Conservation (phyloP, 208 protist genomes). For the Wallacemonas sp. region DNA sequence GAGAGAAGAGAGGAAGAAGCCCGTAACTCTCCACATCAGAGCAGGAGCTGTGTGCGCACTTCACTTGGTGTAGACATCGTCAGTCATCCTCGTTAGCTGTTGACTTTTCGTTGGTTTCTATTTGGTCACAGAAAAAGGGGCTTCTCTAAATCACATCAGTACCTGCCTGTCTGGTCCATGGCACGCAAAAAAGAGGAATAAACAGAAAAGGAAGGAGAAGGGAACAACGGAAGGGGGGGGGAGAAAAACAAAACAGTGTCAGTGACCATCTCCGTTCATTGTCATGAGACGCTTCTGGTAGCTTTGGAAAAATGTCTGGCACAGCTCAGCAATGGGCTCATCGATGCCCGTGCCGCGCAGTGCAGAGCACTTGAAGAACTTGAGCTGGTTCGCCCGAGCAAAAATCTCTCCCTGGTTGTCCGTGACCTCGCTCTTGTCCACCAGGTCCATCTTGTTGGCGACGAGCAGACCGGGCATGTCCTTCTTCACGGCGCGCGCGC, state of each 20-base stretch:
- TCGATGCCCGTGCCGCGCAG: conserved; percentile 75
- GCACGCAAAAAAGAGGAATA: too few species aligned
- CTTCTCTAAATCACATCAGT: conserved; percentile 20
- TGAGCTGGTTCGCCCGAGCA: conserved; percentile 69
- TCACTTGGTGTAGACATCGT: too few species aligned
- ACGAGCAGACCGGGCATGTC: conserved; percentile 75
- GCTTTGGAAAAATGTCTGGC: conserved; percentile 55
- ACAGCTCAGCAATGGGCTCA: conserved; percentile 86
- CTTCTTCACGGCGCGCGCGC: conserved; percentile 52
- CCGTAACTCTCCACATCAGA: too few species aligned
- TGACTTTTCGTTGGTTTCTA: too few species aligned
- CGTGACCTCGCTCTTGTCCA: conserved; percentile 86
- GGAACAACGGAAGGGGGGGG: not conserved
- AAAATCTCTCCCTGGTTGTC: conserved; percentile 85
- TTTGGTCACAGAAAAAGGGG: too few species aligned
- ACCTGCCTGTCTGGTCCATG: too few species aligned
- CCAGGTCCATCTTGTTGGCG: conserved; percentile 90
- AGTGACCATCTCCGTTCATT: conserved; percentile 25
- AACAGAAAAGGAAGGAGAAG: not conserved
- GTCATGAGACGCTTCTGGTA: conserved; percentile 70
- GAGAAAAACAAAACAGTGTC: not conserved
- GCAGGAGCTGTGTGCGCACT: too few species aligned
- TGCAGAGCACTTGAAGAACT: conserved; percentile 88
- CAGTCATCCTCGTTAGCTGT: too few species aligned
- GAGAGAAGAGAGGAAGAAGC: too few species aligned